Conservation (phyloP, 441 rosid species). For the Hura crepitans region DNA sequence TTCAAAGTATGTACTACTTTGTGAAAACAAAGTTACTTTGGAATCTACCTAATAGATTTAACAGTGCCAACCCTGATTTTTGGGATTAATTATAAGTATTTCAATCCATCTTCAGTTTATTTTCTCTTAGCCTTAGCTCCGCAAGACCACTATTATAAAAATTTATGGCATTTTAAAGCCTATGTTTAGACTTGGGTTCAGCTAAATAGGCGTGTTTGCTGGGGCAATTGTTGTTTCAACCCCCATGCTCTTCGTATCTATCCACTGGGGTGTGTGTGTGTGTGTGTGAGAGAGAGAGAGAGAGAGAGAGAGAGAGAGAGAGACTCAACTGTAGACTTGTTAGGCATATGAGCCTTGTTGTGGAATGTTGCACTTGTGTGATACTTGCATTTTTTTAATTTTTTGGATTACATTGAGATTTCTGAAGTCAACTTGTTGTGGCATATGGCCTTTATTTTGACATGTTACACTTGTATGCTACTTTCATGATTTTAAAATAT, state of each 20-base stretch:
- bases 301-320: background rate
- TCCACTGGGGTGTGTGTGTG: background rate
- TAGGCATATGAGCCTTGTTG: background rate
- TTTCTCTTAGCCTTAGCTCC: background rate
- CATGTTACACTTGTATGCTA: background rate
- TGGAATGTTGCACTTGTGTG: background rate
- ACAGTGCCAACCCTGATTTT: background rate
- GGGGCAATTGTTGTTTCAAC: background rate
- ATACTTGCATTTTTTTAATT: no score
- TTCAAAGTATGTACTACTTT: background rate
- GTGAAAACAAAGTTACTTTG: background rate
- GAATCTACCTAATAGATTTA: conserved; percentile 3
- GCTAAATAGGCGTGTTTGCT: background rate
- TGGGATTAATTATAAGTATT: background rate
- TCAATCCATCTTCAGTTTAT: background rate
- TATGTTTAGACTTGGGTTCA: background rate
- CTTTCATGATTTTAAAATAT: conserved; percentile 15
- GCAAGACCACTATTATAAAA: background rate
- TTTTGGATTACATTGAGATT: no score
- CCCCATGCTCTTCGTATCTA: background rate
- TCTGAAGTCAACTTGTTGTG: background rate
- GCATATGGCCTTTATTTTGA: background rate
- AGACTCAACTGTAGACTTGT: background rate
- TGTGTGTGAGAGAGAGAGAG: background rate
- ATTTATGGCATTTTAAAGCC: background rate